Evolutionary conservation across 1,284 basidiomycete genomes (phyloP), one percentile per base, ranked within the genome.

Genomic region (Rhodotorula sp.): DNA sequence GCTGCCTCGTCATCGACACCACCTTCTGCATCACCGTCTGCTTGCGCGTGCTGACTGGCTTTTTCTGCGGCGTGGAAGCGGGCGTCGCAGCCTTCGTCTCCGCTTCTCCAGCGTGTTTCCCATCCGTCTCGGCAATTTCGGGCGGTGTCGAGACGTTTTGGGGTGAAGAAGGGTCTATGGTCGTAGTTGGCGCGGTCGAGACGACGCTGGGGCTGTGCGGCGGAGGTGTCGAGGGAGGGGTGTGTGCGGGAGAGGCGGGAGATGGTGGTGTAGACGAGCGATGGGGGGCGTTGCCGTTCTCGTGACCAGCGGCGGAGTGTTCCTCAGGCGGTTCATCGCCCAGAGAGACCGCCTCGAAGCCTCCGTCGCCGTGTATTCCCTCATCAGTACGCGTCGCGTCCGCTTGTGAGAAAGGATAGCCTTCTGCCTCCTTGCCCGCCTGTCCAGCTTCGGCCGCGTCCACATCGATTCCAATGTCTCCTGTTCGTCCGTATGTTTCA

Each of bases 1-100:
- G 68, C 47, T 70, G 78, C 22, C 78, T 59, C 10, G 78, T 79
- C 46, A 75, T 69, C 9, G 71, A 74, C 1, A 79, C 64, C 22
- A 77, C 68, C 64, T 75, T 72, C 59, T 77, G 70, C 62, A 79
- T 65, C 15, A 72, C 40, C 2, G 73, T 74, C n/a, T 57, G 54
- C 40, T 44, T 44, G 57, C 57, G 44, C 22, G 58, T 34, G 22
- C 26, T 59, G 28, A 52, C 26, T 18, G 26, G 28, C 44, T 63
- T 56, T 53, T 68, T 71, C 18, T 58, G 63, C n/a, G 66, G 40
- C 44, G 60, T 34, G 26, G 59, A 46, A 22, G 50, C 62, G 20
- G 59, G 58, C 31, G 59, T 67, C 13, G 61, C 16, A 20, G 34
- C 34, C 34, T 34, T 34, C 34, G 10, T 10, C 34, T 10, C 34